A percentile compares a stretch with the other conserved stretches of the same genome.
phyloP scores from a whole-genome alignment of 305 asterid genomes.

The Fraxinus nigra region DNA sequence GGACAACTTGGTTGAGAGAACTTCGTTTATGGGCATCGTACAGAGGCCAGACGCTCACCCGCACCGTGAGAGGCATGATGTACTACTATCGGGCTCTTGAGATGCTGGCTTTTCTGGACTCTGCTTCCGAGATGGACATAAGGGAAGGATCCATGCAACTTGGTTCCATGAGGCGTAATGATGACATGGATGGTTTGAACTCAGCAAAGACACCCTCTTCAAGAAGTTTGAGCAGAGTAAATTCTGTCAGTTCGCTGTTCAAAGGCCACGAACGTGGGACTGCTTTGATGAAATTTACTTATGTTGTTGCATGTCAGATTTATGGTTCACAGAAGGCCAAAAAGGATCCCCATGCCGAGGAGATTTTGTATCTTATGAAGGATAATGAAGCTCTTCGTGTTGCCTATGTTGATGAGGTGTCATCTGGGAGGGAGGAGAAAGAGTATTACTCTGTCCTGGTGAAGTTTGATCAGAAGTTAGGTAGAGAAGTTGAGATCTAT shows the following conservation, averaged over 20 bases:
- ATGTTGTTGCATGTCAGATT: slow-evolving; percentile 64
- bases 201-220: slow-evolving; percentile 36
- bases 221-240: slow-evolving; percentile 48
- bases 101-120: slow-evolving; percentile 86
- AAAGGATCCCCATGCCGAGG: slow-evolving; percentile 62
- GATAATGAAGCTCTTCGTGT: slow-evolving; percentile 64
- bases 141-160: slow-evolving; percentile 69
- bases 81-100: slow-evolving; percentile 89
- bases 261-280: slow-evolving; percentile 69
- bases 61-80: slow-evolving; percentile 97
- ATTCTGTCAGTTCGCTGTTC: slow-evolving; percentile 42
- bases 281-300: slow-evolving; percentile 63
- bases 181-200: slow-evolving; percentile 26
- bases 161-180: slow-evolving; percentile 48
- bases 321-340: slow-evolving; percentile 63
- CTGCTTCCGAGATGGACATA: slow-evolving; percentile 89
- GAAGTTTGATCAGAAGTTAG: slow-evolving; percentile 46
- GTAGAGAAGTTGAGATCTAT: slow-evolving; percentile 61
- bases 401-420: slow-evolving; percentile 67
- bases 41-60: slow-evolving; percentile 94
- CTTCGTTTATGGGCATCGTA: slow-evolving; percentile 85
- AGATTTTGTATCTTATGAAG: slow-evolving; percentile 52
- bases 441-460: slow-evolving; percentile 59
- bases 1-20: slow-evolving; percentile 40
- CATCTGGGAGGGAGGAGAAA: slow-evolving; percentile 48